These are phyloP conservation scores for Meredithiella fracta DNA, from an alignment of 2,329 filamentous ascomycete species.

Conservation along the genomic window DNA sequence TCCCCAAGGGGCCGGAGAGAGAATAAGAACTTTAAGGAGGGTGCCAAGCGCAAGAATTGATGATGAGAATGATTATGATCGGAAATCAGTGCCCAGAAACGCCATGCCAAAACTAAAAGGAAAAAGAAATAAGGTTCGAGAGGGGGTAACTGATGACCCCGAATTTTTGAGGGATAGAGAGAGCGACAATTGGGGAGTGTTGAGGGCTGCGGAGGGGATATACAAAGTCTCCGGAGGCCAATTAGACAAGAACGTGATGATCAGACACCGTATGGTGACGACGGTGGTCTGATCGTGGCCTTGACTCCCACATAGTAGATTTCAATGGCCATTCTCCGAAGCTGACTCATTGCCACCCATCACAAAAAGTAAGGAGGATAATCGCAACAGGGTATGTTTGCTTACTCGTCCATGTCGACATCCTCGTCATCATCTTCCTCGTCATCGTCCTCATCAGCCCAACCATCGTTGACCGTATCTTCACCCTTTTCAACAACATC, in stretches of 20 bases:
- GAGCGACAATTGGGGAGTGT: not conserved
- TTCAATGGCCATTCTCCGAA: not conserved
- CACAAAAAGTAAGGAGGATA: not conserved
- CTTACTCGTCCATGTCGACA: conserved; percentile 28
- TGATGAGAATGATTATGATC: conserved; percentile 14
- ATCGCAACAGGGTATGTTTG: not conserved
- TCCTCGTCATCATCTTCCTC: conserved; percentile 16
- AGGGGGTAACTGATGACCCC: conserved; percentile 2
- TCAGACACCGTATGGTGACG: not conserved
- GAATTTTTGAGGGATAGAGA: conserved; percentile 6
- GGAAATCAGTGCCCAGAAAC: conserved; percentile 14
- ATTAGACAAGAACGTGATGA: too few relatives aligned
- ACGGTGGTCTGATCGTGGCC: not conserved
- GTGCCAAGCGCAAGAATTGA: not conserved
- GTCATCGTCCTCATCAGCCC: conserved; percentile 22
- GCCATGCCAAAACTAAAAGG: conserved; percentile 14
- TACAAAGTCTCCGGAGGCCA: too few relatives aligned
- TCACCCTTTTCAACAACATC: conserved; percentile 17
- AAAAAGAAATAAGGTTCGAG: conserved; percentile 12
- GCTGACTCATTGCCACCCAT: not conserved
- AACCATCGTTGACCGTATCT: conserved; percentile 16
- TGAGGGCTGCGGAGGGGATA: not conserved
- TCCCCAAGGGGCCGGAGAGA: not conserved
- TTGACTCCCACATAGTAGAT: not conserved
- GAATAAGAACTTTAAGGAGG: not conserved